Conservation (phyloP, 208 protist species). For the Wallacemonas sp. region DNA sequence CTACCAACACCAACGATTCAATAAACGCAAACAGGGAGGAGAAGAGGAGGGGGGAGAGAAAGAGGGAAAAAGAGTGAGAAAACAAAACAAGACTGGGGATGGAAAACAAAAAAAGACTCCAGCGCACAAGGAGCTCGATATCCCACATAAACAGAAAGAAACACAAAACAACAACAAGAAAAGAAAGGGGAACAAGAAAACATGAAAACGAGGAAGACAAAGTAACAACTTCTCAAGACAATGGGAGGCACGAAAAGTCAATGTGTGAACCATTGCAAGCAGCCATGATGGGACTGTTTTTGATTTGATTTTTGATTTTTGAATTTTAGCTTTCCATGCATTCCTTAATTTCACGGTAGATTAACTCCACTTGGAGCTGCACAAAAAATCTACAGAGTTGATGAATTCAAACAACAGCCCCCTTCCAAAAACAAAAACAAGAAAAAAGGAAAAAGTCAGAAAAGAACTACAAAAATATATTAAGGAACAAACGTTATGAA, state of each 20-base stretch:
- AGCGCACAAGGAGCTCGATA: too few species aligned
- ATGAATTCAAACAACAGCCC: not conserved
- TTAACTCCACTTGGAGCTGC: too few species aligned
- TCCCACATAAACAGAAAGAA: not conserved
- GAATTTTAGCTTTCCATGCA: too few species aligned
- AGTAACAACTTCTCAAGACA: not conserved
- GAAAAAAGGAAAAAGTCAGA: constrained; percentile 5
- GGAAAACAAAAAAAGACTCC: constrained; percentile 9
- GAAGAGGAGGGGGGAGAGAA: constrained; percentile 17
- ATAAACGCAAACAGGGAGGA: constrained; percentile 1
- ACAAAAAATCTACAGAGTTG: too few species aligned
- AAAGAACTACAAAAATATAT: not conserved
- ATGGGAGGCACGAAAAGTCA: too few species aligned
- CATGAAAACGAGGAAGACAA: not conserved
- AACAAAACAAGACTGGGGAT: not conserved
- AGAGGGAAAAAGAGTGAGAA: not conserved
- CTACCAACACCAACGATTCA: too few species aligned
- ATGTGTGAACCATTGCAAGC: not conserved
- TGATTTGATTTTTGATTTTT: too few species aligned
- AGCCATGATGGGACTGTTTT: too few species aligned
- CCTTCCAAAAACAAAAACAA: not conserved
- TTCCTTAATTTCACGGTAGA: too few species aligned
- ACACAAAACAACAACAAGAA: not conserved
- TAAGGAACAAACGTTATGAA: constrained; percentile 4
- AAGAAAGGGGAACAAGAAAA: constrained; percentile 1